phyloP scores from a whole-genome alignment of 2,329 filamentous ascomycete genomes.

The Aureobasidium sp. region DNA sequence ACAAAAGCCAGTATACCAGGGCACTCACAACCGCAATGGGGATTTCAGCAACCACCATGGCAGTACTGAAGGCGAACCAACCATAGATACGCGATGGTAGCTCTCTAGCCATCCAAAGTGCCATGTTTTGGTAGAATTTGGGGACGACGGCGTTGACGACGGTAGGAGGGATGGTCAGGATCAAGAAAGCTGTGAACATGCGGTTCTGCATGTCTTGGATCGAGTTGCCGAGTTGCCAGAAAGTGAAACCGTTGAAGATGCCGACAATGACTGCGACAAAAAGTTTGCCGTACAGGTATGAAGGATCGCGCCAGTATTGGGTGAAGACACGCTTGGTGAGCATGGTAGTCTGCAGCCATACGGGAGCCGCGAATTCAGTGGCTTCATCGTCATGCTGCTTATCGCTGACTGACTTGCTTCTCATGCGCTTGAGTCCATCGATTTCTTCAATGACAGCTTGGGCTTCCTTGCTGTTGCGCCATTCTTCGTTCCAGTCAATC shows the following conservation, averaged over 20 bases:
- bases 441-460: constrained; percentile 57
- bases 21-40: constrained; percentile 59
- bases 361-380: constrained; percentile 54
- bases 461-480: constrained; percentile 59
- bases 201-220: constrained; percentile 67
- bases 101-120: constrained; percentile 67
- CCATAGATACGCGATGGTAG: constrained; percentile 68
- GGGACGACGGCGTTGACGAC: constrained; percentile 67
- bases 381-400: constrained; percentile 19
- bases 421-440: constrained; percentile 52
- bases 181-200: constrained; percentile 65
- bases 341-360: constrained; percentile 55
- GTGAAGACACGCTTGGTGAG: constrained; percentile 64
- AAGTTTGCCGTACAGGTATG: constrained; percentile 70
- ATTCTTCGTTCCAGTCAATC: constrained; percentile 70
- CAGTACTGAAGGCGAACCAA: constrained; percentile 69
- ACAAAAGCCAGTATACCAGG: constrained; percentile 64
- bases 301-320: constrained; percentile 69
- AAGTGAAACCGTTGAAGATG: constrained; percentile 75
- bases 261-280: constrained; percentile 65
- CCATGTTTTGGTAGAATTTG: constrained; percentile 70
- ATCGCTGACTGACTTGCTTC: constrained; percentile 41
- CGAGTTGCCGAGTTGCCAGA: constrained; percentile 60
- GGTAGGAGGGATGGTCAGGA: constrained; percentile 55
- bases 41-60: constrained; percentile 66